Evolutionary conservation across 306 rosid genomes (phyloP).

Genomic region (Cucumis cinereus): DNA sequence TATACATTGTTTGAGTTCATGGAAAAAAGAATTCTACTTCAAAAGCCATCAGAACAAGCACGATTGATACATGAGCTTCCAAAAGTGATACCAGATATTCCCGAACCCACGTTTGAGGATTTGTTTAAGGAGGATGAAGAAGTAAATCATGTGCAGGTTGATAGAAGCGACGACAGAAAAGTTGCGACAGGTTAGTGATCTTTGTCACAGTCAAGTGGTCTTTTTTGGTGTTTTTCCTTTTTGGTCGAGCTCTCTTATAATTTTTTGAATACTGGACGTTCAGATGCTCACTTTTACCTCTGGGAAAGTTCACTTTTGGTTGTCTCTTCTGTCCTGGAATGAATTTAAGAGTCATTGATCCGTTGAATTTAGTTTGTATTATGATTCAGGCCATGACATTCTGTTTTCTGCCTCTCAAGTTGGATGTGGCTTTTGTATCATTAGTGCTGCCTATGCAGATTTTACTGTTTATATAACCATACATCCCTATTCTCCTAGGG

Average conservation of each 20-base stretch:
- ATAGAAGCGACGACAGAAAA: not conserved
- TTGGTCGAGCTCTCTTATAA: not conserved
- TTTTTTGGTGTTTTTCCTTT: not conserved
- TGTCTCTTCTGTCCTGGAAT: not conserved
- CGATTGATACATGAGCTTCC: constrained; percentile 38
- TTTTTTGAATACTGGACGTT: not conserved
- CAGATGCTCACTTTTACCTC: not conserved
- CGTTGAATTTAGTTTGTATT: not conserved
- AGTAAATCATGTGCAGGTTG: constrained; percentile 19
- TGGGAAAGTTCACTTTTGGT: not conserved
- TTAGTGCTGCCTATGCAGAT: not conserved
- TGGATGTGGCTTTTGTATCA: not conserved
- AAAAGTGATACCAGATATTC: constrained; percentile 40
- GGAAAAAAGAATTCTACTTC: constrained; percentile 33
- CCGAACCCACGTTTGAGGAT: constrained; percentile 18
- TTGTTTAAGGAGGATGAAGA: constrained; percentile 17
- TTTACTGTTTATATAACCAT: not conserved
- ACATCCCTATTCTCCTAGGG: too few species aligned
- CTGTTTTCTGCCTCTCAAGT: not conserved
- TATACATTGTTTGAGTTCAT: constrained; percentile 40
- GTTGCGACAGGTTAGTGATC: not conserved
- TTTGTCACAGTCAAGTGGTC: not conserved
- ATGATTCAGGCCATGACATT: not conserved
- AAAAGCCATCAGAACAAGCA: constrained; percentile 37
- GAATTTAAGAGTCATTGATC: not conserved